Conservation (phyloP, 495 filamentous ascomycete species). For the Amorphotheca resinae region DNA sequence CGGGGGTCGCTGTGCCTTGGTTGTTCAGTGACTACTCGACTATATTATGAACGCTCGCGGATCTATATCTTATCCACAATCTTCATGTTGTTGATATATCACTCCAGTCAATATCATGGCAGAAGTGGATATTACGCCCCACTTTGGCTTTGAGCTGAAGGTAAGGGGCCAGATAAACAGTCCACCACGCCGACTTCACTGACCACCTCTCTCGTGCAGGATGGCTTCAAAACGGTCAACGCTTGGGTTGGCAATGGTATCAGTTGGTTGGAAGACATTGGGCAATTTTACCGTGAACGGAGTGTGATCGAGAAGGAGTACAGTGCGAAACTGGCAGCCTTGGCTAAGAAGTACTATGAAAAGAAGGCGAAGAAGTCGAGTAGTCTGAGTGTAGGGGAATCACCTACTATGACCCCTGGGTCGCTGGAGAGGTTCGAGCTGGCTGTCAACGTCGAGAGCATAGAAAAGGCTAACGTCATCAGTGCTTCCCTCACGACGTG, state of each 20-base stretch:
- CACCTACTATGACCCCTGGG: conserved; percentile 82
- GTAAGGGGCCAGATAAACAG: conserved; percentile 30
- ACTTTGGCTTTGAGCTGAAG: conserved; percentile 87
- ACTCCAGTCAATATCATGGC: conserved; percentile 43
- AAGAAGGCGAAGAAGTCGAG: conserved; percentile 88
- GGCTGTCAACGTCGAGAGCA: background rate
- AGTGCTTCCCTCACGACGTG: conserved; percentile 92
- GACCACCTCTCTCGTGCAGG: conserved; percentile 27
- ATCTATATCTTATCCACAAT: conserved; percentile 10
- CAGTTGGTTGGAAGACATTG: conserved; percentile 89
- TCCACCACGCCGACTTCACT: conserved; percentile 1
- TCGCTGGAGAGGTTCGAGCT: conserved; percentile 67
- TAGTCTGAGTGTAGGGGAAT: conserved; percentile 86
- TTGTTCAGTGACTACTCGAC: no score
- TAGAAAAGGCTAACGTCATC: conserved; percentile 5
- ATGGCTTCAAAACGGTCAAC: conserved; percentile 90
- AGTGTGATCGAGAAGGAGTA: conserved; percentile 95
- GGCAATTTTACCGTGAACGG: conserved; percentile 92
- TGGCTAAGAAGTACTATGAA: conserved; percentile 93
- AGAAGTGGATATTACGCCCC: conserved; percentile 58
- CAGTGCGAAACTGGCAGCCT: conserved; percentile 65
- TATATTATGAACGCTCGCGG: conserved; percentile 4
- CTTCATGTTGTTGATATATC: background rate
- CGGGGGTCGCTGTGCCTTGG: background rate
- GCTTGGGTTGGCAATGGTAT: conserved; percentile 84